Evolutionary conservation across 352 stramenopile genomes (phyloP).

Genomic region (Albugo candida): DNA sequence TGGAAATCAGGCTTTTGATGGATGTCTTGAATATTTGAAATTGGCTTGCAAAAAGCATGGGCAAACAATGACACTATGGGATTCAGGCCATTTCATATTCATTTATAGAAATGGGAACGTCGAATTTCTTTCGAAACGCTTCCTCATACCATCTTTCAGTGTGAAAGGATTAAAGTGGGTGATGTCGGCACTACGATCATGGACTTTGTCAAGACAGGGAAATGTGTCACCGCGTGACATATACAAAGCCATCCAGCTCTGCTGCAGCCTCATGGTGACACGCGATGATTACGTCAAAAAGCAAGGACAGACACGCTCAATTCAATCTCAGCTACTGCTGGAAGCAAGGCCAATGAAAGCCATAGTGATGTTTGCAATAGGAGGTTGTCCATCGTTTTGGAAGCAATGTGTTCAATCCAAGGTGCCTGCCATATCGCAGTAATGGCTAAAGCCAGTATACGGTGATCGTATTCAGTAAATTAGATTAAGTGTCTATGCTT

Average conservation of each 20-base stretch:
- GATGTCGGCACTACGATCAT: conserved; percentile 20
- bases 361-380: conserved; percentile 35
- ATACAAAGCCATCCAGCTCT: conserved; percentile 28
- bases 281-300: conserved; percentile 7
- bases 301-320: no score
- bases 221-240: conserved; percentile 15
- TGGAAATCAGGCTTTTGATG: conserved; percentile 77
- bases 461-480: background rate
- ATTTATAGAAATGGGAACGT: conserved; percentile 25
- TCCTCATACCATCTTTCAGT: conserved; percentile 38
- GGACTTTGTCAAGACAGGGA: conserved; percentile 23
- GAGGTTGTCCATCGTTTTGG: conserved; percentile 41
- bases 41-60: conserved; percentile 24
- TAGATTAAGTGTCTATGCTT: background rate
- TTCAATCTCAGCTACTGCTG: background rate
- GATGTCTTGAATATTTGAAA: conserved; percentile 73
- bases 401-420: conserved; percentile 33
- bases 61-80: conserved; percentile 64
- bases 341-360: conserved; percentile 26
- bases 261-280: conserved; percentile 18
- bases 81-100: conserved; percentile 59
- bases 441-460: background rate
- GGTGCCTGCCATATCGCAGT: background rate
- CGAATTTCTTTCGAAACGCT: conserved; percentile 36
- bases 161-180: conserved; percentile 31